Percentiles rank a stretch among this genome's conserved stretches.
phyloP scores from a whole-genome alignment of 2,329 filamentous ascomycete genomes.

The Sporothrix sp. region DNA sequence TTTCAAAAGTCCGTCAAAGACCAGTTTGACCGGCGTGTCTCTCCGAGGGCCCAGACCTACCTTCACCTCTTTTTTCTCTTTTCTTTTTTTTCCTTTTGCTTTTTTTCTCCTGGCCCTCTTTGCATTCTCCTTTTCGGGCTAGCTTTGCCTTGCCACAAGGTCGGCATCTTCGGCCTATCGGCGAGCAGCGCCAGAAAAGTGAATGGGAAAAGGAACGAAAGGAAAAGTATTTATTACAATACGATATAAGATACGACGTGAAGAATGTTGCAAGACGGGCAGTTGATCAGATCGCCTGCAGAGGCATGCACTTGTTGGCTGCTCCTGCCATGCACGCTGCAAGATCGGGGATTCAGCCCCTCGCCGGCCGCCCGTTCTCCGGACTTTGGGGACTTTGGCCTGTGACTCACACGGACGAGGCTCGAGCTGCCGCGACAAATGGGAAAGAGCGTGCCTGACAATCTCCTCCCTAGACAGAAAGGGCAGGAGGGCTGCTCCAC shows the following conservation, averaged over 20 bases:
- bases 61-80: background rate
- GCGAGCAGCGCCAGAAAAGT: too few species aligned
- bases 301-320: too few species aligned
- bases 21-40: too few species aligned
- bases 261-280: too few species aligned
- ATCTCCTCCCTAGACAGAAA: background rate
- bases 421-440: background rate
- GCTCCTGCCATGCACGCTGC: background rate
- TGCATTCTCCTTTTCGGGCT: background rate
- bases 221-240: too few species aligned
- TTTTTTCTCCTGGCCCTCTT: background rate
- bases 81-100: background rate
- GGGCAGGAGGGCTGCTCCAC: background rate
- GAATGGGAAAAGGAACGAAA: too few species aligned
- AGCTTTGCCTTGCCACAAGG: too few species aligned
- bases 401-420: slow-evolving; percentile 9
- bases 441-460: background rate
- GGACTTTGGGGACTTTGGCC: background rate
- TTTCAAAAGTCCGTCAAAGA: too few species aligned
- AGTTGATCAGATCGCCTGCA: too few species aligned
- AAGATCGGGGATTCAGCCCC: background rate
- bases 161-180: too few species aligned
- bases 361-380: background rate
- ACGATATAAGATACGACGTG: too few species aligned
- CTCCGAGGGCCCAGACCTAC: too few species aligned